Evolutionary conservation across 2,329 filamentous ascomycete species (phyloP).

Genomic region (Berkeleyomyces rouxiae): DNA sequence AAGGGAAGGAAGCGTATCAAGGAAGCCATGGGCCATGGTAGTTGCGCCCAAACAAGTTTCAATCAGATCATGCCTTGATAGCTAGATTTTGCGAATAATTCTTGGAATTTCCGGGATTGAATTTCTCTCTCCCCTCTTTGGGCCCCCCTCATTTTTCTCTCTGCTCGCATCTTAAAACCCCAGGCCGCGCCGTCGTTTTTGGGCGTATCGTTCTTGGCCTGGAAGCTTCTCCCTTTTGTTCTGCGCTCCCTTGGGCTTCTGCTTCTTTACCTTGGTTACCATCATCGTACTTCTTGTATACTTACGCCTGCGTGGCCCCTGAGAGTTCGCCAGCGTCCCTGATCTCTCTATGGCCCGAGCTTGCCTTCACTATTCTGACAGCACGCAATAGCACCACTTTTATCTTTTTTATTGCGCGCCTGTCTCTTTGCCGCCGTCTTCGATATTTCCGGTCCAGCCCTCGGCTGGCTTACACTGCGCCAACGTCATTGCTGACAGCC

Average conservation of each 20-base stretch:
- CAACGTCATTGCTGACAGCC: constrained; percentile 6
- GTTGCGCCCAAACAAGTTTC: constrained; percentile 1
- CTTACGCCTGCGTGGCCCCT: not conserved
- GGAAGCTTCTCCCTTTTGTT: not conserved
- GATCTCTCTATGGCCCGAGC: not conserved
- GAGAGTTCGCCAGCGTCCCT: not conserved
- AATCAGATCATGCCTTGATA: not conserved
- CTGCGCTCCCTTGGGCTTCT: not conserved
- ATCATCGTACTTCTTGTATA: not conserved
- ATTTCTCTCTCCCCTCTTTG: not conserved
- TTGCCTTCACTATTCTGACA: not conserved
- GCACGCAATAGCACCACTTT: not conserved
- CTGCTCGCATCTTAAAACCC: not conserved
- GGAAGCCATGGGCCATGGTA: not conserved
- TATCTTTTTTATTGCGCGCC: not conserved
- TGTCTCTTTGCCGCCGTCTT: not conserved
- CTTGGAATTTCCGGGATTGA: not conserved
- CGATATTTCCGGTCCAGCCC: not conserved
- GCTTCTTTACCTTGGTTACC: not conserved
- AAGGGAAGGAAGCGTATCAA: not conserved
- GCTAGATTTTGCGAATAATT: not conserved
- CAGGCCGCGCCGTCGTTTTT: not conserved
- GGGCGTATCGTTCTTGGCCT: not conserved
- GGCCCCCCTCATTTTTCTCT: not conserved
- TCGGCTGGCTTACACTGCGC: not conserved